Evolutionary conservation across 202 grass and related monocot genomes (phyloP).

Genomic region (Brachypodium distachyon): DNA sequence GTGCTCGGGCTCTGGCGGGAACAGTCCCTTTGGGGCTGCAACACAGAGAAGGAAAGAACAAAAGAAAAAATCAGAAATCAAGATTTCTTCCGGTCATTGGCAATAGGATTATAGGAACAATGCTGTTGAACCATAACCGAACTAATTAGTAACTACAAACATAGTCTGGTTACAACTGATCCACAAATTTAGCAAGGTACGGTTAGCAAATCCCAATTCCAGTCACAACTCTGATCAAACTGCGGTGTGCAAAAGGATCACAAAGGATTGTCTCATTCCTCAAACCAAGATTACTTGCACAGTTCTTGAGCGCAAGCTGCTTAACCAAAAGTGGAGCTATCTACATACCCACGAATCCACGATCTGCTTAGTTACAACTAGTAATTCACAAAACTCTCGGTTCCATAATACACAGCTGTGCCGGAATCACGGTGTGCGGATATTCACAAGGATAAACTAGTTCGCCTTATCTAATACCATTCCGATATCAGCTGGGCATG

Average conservation of each 20-base stretch:
- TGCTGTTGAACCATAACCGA: background rate
- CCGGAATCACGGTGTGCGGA: background rate
- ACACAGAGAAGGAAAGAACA: background rate
- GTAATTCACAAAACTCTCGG: background rate
- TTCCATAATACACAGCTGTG: background rate
- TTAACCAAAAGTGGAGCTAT: background rate
- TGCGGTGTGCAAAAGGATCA: background rate
- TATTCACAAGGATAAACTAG: background rate
- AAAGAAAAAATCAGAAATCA: background rate
- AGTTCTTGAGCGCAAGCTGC: background rate
- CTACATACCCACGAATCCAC: background rate
- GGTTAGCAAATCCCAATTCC: background rate
- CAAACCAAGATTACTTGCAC: background rate
- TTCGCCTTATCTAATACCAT: background rate
- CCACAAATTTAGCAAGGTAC: background rate
- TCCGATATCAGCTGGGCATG: background rate
- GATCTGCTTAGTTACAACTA: background rate
- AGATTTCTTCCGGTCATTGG: background rate
- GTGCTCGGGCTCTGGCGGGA: slow-evolving; percentile 72
- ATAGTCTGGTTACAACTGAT: background rate
- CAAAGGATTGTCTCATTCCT: background rate
- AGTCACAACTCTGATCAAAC: background rate
- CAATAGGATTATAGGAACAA: background rate
- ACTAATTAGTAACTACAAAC: background rate
- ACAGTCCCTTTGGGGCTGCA: slow-evolving; percentile 82